phyloP scores from a whole-genome alignment of 805 yeast species.

The Pichia paraexigua region DNA sequence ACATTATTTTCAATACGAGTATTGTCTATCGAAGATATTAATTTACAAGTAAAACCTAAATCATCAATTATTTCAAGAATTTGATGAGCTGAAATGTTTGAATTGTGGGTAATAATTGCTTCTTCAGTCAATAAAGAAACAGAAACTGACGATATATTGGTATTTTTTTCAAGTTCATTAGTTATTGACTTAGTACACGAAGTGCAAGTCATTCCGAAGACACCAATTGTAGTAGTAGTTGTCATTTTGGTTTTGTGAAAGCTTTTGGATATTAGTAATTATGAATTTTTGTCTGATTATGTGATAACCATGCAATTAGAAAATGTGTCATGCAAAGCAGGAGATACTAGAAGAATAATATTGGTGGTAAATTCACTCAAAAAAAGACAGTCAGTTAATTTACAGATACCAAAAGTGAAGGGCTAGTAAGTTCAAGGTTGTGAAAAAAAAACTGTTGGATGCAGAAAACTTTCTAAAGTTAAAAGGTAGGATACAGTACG shows the following conservation, averaged over 20 bases:
- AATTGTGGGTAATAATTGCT: slow-evolving; percentile 46
- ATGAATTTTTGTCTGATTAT: neutral
- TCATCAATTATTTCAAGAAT: slow-evolving; percentile 39
- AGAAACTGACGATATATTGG: slow-evolving; percentile 27
- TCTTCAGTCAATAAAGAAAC: slow-evolving; percentile 69
- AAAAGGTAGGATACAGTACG: too few species aligned
- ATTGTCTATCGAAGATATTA: neutral
- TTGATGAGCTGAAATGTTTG: slow-evolving; percentile 19
- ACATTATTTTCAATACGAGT: neutral
- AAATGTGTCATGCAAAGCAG: neutral
- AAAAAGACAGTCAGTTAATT: neutral
- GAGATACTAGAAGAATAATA: neutral
- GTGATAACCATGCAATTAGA: neutral
- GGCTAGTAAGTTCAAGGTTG: neutral
- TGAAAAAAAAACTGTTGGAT: too few species aligned
- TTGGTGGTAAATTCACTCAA: too few species aligned
- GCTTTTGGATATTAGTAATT: neutral
- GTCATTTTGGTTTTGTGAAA: neutral
- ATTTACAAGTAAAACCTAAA: slow-evolving; percentile 37
- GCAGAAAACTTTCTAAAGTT: neutral
- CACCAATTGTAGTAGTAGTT: slow-evolving; percentile 22
- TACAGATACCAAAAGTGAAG: neutral
- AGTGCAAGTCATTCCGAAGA: slow-evolving; percentile 73
- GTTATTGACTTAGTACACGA: slow-evolving; percentile 53
- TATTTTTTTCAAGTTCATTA: slow-evolving; percentile 35